These are phyloP conservation scores for Linum trigynum DNA, from an alignment of 345 rosid genomes.

Conservation along the genomic window DNA sequence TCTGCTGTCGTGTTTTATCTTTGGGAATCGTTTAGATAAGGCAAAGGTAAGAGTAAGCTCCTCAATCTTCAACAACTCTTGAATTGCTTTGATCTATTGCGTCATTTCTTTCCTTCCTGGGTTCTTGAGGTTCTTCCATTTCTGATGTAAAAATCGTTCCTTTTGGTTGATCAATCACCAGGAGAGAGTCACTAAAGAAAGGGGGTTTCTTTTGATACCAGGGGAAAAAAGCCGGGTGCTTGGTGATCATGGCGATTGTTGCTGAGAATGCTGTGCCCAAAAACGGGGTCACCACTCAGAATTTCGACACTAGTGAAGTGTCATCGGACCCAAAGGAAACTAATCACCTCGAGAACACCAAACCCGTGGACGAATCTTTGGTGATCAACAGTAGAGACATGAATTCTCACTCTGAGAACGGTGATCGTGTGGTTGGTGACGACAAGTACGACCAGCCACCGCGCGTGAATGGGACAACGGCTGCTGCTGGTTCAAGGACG, in stretches of 20 bases:
- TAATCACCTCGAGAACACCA: conserved; percentile 32
- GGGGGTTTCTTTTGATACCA: conserved; percentile 10
- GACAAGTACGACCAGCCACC: conserved; percentile 19
- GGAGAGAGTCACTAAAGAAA: conserved; percentile 6
- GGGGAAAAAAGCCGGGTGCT: neutral
- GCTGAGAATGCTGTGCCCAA: conserved; percentile 81
- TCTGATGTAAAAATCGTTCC: neutral
- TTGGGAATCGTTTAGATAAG: conserved; percentile 39
- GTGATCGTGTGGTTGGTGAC: conserved; percentile 25
- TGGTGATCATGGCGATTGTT: conserved; percentile 67
- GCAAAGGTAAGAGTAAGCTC: conserved; percentile 20
- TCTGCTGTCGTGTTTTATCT: conserved; percentile 16
- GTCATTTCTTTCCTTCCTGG: neutral
- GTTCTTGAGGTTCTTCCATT: conserved; percentile 5
- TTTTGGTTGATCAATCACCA: neutral
- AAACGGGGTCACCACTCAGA: conserved; percentile 58
- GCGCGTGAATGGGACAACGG: neutral
- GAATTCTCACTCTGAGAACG: conserved; percentile 16
- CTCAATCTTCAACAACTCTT: neutral
- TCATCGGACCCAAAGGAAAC: conserved; percentile 34
- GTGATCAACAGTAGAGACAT: conserved; percentile 15
- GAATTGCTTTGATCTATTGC: neutral
- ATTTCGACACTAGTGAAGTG: conserved; percentile 44
- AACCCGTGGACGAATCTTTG: conserved; percentile 34
- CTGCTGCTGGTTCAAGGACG: conserved; percentile 16